Base-by-base conservation (phyloP, 768 basidiomycete genomes). In the Suillus ampliporus region DNA sequence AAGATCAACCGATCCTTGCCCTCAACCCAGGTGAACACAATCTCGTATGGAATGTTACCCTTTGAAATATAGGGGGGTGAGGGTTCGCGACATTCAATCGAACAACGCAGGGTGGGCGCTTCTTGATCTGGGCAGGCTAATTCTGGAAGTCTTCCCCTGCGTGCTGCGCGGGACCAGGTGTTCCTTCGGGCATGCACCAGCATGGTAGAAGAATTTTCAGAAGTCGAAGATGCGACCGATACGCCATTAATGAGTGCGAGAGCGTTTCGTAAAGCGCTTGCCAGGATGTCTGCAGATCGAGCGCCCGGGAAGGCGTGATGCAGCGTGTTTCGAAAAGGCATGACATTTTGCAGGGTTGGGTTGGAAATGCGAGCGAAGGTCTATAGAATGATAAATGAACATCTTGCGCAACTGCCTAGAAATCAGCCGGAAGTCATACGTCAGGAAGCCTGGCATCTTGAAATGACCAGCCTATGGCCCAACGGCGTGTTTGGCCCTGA, bases 381-480 rank as follows among this genome's bases (percentile, higher is more conserved):
- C 81, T 83, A 47, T 23, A 28, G 6, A 61, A 6, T 68, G 58
- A 79, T 81, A 60, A 62, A 4, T 44, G 38, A 48, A 35, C 31
- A 37, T 26, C 65, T 21, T 15, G 51, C 35, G 23, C 51, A 50
- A 44, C n/a, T 15, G 23, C 28, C 34, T 40, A 35, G 14, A 21
- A 35, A 61, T 23, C 44, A 40, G 28, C 26, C 15, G 41, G 19
- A 31, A 52, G 13, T 79, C 92, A 57, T 72, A 95, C 97, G 65
- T 97, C 94, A 1, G 93, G 89, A 35, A 97, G 76, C 8, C 87
- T 86, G 15, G 72, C 72, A 34, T 83, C 81, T 2, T 76, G 78
- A 59, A 89, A 88, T 0, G 92, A 95, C 97, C 97, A 98, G 0
- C 85, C 94, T 2, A 99, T 75, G 0, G 89, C 92, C 95, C 95